Base-by-base conservation (phyloP, 352 stramenopile genomes). In the Peronosclerospora sorghi region DNA sequence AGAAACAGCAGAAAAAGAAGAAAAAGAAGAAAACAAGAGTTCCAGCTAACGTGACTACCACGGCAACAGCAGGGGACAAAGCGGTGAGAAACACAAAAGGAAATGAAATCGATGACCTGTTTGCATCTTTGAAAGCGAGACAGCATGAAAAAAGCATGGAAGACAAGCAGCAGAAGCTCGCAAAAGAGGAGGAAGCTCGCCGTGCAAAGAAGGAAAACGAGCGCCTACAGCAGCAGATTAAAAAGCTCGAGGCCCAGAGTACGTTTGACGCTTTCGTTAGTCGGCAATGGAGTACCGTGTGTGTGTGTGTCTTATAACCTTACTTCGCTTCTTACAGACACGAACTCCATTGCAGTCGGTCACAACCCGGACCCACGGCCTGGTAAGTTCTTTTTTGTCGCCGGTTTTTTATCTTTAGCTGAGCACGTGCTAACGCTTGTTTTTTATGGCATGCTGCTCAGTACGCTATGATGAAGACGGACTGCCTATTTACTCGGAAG, bases 381-480 rank as follows among this genome's bases (percentile, higher is more conserved):
- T 68, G 67, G 79, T 92, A 77, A 9, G 44, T 29, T 30, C 9
- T 23, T 38, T 14, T 23, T 14, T 19, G 10, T 19, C 35, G 40
- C 18, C 34, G 12, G 0, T 27, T 7, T 38, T n/a, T 36, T 32
- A 2, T 52, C 27, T 17, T 9, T 10, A 32, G 32, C 36, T 17
- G 19, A 17, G 2, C 19, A 42, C 60, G 19, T 12, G 5, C 28
- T 34, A 34, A 34, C 28, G 54, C 7, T 55, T 32, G 37, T 32
- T 32, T 6, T 17, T 41, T 0, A 47, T 12, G 41, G 23, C n/a
- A n/a, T n/a, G n/a, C 34, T 30, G 0, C 37, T 6, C 38, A 90
- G 79, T 91, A 41, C 78, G 81, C 20, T 90, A 91, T 32, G 81
- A 94, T 23, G 68, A 88, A 32, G 76, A 94, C 21, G 83, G 83